These are phyloP conservation scores for Powellomyces hirtus DNA, from an alignment of 192 early-diverging fungal species.

Conservation along the genomic window DNA sequence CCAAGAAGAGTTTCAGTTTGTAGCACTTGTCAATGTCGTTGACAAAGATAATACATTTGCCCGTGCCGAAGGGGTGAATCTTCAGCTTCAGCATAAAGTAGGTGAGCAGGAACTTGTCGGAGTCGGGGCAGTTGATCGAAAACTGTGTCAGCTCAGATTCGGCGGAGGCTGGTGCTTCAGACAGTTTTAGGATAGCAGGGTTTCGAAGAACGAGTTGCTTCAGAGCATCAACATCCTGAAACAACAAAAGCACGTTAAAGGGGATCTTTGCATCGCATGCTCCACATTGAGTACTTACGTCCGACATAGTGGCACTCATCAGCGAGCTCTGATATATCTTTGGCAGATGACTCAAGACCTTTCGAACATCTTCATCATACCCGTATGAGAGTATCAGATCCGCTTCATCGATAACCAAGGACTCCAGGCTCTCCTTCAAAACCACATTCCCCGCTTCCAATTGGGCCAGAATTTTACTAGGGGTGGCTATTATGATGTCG, in stretches of 20 bases:
- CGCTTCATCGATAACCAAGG: constrained; percentile 94
- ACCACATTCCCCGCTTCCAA: constrained; percentile 51
- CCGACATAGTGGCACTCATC: constrained; percentile 89
- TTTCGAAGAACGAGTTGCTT: constrained; percentile 82
- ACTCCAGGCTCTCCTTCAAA: constrained; percentile 63
- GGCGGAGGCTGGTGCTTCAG: constrained; percentile 52
- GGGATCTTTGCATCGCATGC: constrained; percentile 1
- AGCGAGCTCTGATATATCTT: constrained; percentile 90
- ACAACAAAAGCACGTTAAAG: background rate
- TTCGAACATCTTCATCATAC: constrained; percentile 84
- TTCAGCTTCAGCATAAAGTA: constrained; percentile 90
- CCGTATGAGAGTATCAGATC: constrained; percentile 94
- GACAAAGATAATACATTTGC: constrained; percentile 94
- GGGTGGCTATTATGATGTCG: constrained; percentile 88
- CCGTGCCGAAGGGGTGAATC: constrained; percentile 70
- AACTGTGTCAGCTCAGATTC: constrained; percentile 71
- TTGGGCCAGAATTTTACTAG: constrained; percentile 75
- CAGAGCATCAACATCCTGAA: constrained; percentile 78
- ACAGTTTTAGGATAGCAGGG: constrained; percentile 83
- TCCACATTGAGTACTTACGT: constrained; percentile 28
- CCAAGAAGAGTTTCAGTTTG: constrained; percentile 87
- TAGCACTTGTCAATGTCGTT: constrained; percentile 94
- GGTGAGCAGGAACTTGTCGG: constrained; percentile 84
- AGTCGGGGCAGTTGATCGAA: constrained; percentile 67
- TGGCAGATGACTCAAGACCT: constrained; percentile 71